Evolutionary conservation across 2,329 filamentous ascomycete genomes (phyloP), one percentile per base, ranked within the genome.

Genomic region (Hymenoscyphus occultus): DNA sequence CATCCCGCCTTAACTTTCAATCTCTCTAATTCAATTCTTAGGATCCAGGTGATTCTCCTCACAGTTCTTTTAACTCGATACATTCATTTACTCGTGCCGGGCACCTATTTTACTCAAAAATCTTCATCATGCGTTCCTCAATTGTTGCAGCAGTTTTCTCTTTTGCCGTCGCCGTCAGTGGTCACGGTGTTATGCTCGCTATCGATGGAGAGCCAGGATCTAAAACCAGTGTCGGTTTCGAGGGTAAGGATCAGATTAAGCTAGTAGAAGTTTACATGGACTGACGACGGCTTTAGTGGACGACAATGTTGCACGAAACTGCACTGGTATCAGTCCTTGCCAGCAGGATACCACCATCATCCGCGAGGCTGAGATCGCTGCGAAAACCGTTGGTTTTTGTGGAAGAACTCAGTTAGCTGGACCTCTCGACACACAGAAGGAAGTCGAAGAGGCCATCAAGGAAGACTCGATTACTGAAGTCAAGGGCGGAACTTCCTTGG

Each of bases 291-390:
- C 22, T 19, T 7, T 66, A 82, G 81, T 88, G 66, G 81, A 84
- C 70, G 76, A 80, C 51, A 76, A 76, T 64, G 80, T 87, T 70
- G 84, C 87, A 35, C 82, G 87, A 68, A 86, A 88, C 74, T 88
- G 86, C 75, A 87, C 85, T 16, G 78, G 79, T 63, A 86, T 88
- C 77, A 86, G 81, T 74, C 86, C 87, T 22, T 89, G 87, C 79
- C 86, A 90, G 72, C 84, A 86, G 68, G 87, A 90, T 65, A 80
- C 85, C 12, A 88, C 85, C 62, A 81, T 88, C 72, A 89, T 90
- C 76, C 81, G 82, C 61, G 84, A 86, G 65, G 81, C 81, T 16
- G 80, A 86, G 77, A 82, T 85, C 70, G 67, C 69, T 6, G 76
- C 78, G 62, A 84, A 84, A 70, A 74, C 82, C 7, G 84, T 85